Conservation (phyloP, 2,329 filamentous ascomycete genomes). For the Fusarium sp. region DNA sequence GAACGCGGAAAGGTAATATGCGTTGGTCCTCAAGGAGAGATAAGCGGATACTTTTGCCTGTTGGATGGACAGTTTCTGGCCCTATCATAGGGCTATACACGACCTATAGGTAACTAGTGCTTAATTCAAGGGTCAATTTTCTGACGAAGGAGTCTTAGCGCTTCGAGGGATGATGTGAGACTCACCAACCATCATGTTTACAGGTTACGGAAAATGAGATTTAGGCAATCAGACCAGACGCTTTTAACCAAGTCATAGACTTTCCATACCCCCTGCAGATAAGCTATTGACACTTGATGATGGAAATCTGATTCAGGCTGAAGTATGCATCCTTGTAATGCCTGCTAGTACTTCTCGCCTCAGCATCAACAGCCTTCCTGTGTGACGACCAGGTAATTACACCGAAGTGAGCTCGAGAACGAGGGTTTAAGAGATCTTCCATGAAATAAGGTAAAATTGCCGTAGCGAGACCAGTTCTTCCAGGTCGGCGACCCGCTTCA, state of each 20-base stretch:
- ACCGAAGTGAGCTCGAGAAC: background rate
- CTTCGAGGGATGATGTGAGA: background rate
- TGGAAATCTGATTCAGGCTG: background rate
- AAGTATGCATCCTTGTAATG: background rate
- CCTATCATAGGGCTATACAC: background rate
- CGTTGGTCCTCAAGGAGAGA: background rate
- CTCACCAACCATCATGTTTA: background rate
- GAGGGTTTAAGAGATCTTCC: fast-evolving
- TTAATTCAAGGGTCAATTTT: background rate
- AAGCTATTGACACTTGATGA: background rate
- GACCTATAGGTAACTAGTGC: too few species aligned
- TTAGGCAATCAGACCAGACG: fast-evolving
- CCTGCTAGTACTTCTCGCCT: too few species aligned
- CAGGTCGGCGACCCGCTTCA: background rate
- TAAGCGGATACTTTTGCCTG: background rate
- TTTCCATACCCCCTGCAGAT: fast-evolving
- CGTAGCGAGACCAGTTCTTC: fast-evolving
- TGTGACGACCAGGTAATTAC: too few species aligned
- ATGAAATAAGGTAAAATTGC: too few species aligned
- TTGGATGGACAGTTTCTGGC: background rate
- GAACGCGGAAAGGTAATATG: background rate
- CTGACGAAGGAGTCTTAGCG: background rate
- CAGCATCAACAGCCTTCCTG: background rate
- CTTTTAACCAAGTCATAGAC: fast-evolving
- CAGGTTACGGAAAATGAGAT: background rate